Evolutionary conservation across 148 eudicot genomes (phyloP), one percentile per base, ranked within the genome.

Genomic region (Persicaria maculosa): DNA sequence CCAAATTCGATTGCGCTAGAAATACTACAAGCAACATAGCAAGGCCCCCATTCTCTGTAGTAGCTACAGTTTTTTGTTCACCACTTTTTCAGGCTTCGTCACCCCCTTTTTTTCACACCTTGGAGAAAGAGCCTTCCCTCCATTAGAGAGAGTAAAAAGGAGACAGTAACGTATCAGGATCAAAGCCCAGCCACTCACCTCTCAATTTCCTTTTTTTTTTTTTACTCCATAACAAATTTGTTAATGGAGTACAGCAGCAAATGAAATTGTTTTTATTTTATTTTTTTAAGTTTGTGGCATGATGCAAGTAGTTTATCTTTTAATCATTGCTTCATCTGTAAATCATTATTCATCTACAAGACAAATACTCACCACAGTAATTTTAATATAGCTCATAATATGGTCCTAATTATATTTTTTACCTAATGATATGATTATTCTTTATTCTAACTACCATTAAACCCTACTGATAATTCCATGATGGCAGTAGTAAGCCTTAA

Each of bases 121-220:
- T 17, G 47, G 44, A 65, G 46, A 65, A 65, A 17, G 70, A 65
- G 68, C 68, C 65, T 8, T 62, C 68, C 5, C 4, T 62, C 36
- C 44, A 62, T 4, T 14, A 53, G n/a, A 59, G 43, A 25, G 11
- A 59, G 25, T 12, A 10, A 59, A 59, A 59, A 20, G 14, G 7
- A 59, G 67, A 59, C 44, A 64, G 46, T 16, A 65, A 65, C 70
- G 70, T 65, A 22, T 65, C 70, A 65, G 70, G 70, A 36, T 65
- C 70, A 40, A 65, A 36, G 70, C 70, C 70, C 70, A 65, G 43
- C 70, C 70, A 65, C 17, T 36, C 70, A 46, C 70, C 70, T 65
- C 40, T 65, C 9, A 43, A n/a, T 14, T 65, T 31, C 40, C 40
- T 65, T 40, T 40, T 19, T 15, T 9, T 65, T 65, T 19, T 65